phyloP scores from a whole-genome alignment of 2,329 filamentous ascomycete genomes.

The Fusarium equiseti region DNA sequence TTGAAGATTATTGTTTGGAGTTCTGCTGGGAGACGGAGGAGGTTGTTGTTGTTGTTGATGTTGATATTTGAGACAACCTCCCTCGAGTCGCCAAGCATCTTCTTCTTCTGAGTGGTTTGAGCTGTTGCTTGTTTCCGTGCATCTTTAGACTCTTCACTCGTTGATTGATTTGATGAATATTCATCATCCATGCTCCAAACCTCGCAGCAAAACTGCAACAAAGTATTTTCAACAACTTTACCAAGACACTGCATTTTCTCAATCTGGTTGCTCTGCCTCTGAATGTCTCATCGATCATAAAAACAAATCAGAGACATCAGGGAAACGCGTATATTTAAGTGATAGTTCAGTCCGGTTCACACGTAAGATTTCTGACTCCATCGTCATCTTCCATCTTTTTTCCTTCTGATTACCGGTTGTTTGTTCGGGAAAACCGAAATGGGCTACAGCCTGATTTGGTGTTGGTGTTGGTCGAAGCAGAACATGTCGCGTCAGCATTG shows the following conservation, averaged over 20 bases:
- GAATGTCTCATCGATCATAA: background rate
- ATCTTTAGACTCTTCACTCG: background rate
- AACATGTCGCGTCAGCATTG: background rate
- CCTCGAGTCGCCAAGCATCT: fast-evolving
- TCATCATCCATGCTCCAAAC: conserved; percentile 1
- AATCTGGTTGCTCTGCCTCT: background rate
- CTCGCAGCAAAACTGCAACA: background rate
- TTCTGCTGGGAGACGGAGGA: conserved; percentile 57
- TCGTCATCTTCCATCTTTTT: background rate
- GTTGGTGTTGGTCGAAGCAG: background rate
- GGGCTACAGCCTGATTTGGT: background rate
- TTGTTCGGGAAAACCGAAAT: background rate
- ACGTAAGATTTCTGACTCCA: background rate
- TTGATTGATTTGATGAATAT: background rate
- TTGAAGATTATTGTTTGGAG: conserved; percentile 57
- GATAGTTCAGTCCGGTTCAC: background rate
- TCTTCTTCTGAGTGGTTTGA: background rate
- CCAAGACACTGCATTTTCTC: background rate
- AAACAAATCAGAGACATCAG: background rate
- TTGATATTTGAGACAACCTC: background rate
- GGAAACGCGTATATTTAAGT: background rate
- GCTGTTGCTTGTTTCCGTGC: background rate
- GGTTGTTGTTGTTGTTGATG: conserved; percentile 35
- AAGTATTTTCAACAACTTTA: background rate
- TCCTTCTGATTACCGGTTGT: background rate